A percentile compares a stretch with the other conserved stretches of the same genome.
Conservation (phyloP, 2,329 filamentous ascomycete genomes). For the Scolecobasidium constrictum region DNA sequence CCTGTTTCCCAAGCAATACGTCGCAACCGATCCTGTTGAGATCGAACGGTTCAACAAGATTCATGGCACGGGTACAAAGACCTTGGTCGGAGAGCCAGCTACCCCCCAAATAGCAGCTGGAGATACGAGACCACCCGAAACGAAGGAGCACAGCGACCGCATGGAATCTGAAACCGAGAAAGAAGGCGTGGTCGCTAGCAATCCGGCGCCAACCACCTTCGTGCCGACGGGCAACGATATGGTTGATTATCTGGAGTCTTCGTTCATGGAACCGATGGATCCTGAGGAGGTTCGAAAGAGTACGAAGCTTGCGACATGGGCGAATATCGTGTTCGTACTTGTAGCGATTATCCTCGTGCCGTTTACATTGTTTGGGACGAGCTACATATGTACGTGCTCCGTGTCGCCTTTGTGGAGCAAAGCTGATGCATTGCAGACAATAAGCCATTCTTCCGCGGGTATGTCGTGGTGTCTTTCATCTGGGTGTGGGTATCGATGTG, state of each 20-base stretch:
- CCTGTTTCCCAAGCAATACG: constrained; percentile 22
- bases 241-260: constrained; percentile 29
- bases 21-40: constrained; percentile 14
- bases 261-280: constrained; percentile 32
- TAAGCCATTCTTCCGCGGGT: constrained; percentile 24
- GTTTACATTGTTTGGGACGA: constrained; percentile 27
- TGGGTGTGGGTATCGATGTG: constrained; percentile 29
- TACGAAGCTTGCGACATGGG: constrained; percentile 25
- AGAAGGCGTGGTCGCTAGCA: background rate
- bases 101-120: background rate
- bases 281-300: constrained; percentile 24
- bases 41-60: constrained; percentile 20
- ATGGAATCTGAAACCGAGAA: background rate
- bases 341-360: constrained; percentile 28
- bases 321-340: constrained; percentile 25
- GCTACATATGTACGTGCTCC: constrained; percentile 21
- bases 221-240: constrained; percentile 28
- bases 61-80: constrained; percentile 13
- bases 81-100: background rate
- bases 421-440: no score
- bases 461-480: constrained; percentile 29
- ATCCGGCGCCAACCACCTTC: constrained; percentile 15
- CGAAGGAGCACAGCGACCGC: background rate
- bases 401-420: no score
- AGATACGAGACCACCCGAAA: background rate